Evolutionary conservation across 164 flowering plant species (phyloP).

Genomic region (grape (Vitis vinifera)): DNA sequence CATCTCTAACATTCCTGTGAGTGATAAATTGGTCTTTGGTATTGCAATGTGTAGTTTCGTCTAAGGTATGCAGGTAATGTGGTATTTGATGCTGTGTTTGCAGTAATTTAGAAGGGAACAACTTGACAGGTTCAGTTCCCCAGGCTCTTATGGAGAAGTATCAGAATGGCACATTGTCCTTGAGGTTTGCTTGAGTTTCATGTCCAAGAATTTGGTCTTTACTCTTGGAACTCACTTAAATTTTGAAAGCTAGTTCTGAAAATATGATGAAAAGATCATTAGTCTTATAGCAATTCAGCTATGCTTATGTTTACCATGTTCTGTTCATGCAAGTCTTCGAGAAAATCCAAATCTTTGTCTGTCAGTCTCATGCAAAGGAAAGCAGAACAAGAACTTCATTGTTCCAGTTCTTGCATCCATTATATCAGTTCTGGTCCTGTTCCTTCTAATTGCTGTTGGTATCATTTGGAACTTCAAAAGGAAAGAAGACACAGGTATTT

Average conservation of each 20-base stretch:
- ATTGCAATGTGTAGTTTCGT: background rate
- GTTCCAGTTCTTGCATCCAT: background rate
- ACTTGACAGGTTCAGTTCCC: conserved; percentile 36
- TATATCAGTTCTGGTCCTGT: background rate
- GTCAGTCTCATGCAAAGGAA: too few species aligned
- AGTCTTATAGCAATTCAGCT: too few species aligned
- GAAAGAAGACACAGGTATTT: background rate
- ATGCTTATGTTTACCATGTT: too few species aligned
- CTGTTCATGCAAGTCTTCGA: too few species aligned
- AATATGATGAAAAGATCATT: too few species aligned
- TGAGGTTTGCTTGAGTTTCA: conserved; percentile 21
- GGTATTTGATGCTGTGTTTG: background rate
- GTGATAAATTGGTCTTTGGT: conserved; percentile 1
- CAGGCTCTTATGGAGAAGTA: conserved; percentile 20
- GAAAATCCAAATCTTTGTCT: too few species aligned
- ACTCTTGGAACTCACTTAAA: too few species aligned
- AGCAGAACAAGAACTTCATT: too few species aligned
- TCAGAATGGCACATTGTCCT: conserved; percentile 15
- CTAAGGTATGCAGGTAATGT: background rate
- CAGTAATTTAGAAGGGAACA: conserved; percentile 37
- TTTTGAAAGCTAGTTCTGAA: too few species aligned
- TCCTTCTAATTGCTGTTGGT: background rate
- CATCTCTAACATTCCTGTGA: conserved; percentile 32
- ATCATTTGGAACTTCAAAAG: background rate
- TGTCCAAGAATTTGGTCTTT: too few species aligned